Base-by-base conservation (phyloP, 371 early-diverging fungal genomes). In the Batrachochytrium dendrobatidis region DNA sequence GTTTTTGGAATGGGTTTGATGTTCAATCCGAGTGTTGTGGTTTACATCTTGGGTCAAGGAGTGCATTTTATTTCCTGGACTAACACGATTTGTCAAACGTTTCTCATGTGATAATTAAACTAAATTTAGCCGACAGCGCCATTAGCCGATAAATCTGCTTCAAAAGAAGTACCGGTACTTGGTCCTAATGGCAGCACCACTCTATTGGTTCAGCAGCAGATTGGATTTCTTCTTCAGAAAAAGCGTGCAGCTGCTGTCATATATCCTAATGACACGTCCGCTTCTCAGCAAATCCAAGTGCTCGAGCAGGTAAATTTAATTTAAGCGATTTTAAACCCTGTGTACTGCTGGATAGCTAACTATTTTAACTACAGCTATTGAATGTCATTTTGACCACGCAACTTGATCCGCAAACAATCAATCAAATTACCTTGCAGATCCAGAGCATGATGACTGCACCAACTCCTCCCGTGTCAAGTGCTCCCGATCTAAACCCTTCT, bases 251-350 rank as follows among this genome's bases (percentile, higher is more conserved):
- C 45, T 3, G 55, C 54, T 1, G 2, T 58, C 6, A 1, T 61
- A 31, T 59, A 65, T 59, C 67, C 69, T 18, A 15, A 28, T 35
- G 68, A 73, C 56, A 31, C 61, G 3, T 22, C 55, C 8, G 55
- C 33, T 31, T 24, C n/a, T 0, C 44, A 50, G 7, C 70, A 73
- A 28, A 50, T 73, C 31, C 31, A 53, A 28, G 51, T 68, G 18
- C 56, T 73, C 34, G 45, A 55, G 4, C 66, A 73, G 79, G 83
- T 83, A 72, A 52, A 29, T 0, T 29, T 17, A 39, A 12, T 25
- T 33, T 49, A 31, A 44, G 15, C 51, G 50, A 26, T 31, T 29
- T 1, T n/a, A 33, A 29, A 12, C 33, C 57, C 29, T 45, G 6
- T 34, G 6, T 0, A 43, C 34, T 2, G 39, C 2, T 15, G 55